Conservation (phyloP, 345 rosid genomes). For the Eucalyptus camaldulensis region DNA sequence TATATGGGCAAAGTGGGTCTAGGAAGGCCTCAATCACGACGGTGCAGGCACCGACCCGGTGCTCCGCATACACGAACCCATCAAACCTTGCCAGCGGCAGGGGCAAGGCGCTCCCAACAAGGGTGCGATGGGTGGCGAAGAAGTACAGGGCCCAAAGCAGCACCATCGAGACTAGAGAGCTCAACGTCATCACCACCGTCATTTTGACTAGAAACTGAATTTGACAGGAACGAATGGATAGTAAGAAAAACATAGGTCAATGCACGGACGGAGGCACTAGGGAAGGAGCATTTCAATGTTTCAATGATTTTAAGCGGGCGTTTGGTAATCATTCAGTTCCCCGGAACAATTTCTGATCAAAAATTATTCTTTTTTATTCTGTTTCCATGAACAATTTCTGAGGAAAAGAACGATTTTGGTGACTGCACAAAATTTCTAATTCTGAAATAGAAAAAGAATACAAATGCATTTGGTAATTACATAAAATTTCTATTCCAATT, state of each 20-base stretch:
- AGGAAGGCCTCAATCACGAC: too few relatives aligned
- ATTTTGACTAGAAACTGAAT: neutral
- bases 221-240: neutral
- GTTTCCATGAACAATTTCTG: fast-evolving
- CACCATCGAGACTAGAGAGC: neutral
- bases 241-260: neutral
- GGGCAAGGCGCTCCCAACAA: slow-evolving; percentile 16
- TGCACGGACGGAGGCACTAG: too few relatives aligned
- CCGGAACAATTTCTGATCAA: too few relatives aligned
- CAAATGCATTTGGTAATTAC: too few relatives aligned
- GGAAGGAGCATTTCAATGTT: neutral
- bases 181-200: neutral
- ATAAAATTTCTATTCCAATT: too few relatives aligned
- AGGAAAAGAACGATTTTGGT: fast-evolving
- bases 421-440: fast-evolving
- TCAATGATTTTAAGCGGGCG: fast-evolving
- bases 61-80: too few relatives aligned
- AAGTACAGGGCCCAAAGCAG: neutral
- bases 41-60: too few relatives aligned
- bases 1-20: too few relatives aligned
- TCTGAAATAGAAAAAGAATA: too few relatives aligned
- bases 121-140: neutral
- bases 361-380: too few relatives aligned
- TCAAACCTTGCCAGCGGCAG: slow-evolving; percentile 32
- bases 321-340: too few relatives aligned